Conservation (phyloP, 1,284 basidiomycete genomes). For the Ganoderma lingzhi region DNA sequence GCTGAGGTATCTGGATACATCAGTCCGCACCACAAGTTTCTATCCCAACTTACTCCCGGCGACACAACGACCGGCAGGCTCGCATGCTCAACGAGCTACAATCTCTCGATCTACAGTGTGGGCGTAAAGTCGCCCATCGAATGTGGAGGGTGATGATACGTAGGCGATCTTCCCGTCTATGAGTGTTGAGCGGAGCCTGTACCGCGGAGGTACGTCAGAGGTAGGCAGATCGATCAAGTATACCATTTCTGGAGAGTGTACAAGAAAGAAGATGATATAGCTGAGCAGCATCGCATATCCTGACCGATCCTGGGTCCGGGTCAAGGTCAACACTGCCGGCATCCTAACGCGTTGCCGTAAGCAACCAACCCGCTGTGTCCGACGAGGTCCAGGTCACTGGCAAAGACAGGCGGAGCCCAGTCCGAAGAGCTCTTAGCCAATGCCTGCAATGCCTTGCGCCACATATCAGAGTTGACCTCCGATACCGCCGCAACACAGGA, state of each 20-base stretch:
- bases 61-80: not conserved
- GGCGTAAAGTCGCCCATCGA: not conserved
- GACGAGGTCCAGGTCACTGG: not conserved
- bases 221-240: conserved; percentile 7
- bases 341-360: conserved; percentile 28
- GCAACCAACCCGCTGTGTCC: not conserved
- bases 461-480: conserved; percentile 14
- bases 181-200: not conserved
- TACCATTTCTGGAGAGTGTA: conserved; percentile 12
- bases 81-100: not conserved
- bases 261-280: conserved; percentile 12
- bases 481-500: conserved; percentile 21
- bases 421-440: not conserved
- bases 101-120: not conserved
- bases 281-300: conserved; percentile 8
- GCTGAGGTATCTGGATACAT: conserved; percentile 13
- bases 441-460: not conserved
- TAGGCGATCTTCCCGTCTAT: not conserved
- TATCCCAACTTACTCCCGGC: not conserved
- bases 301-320: not conserved
- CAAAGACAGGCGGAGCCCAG: not conserved
- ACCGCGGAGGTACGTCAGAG: not conserved
- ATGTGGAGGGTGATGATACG: not conserved
- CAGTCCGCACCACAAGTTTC: conserved; percentile 1
- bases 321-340: conserved; percentile 9